Evolutionary conservation across 1,284 basidiomycete genomes (phyloP).

Genomic region (Phaffia rhodozyma): DNA sequence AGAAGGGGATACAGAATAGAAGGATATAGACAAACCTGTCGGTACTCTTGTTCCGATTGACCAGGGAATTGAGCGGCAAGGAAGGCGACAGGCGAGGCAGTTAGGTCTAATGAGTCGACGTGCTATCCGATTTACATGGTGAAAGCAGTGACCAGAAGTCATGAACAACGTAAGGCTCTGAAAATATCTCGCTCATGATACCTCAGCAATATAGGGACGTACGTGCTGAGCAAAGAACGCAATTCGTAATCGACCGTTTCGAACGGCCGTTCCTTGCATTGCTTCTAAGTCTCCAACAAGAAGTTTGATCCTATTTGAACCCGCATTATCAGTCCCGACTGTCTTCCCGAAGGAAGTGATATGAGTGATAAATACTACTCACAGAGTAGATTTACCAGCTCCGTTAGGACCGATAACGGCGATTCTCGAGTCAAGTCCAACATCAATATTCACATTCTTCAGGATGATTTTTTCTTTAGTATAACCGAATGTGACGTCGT

Average conservation of each 20-base stretch:
- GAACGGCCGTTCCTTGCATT: slow-evolving; percentile 64
- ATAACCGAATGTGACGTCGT: slow-evolving; percentile 87
- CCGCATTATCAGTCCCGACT: slow-evolving; percentile 54
- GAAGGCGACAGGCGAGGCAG: slow-evolving; percentile 82
- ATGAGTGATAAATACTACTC: slow-evolving; percentile 1
- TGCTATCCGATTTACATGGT: slow-evolving; percentile 39
- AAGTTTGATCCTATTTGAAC: slow-evolving; percentile 63
- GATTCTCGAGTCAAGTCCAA: slow-evolving; percentile 76
- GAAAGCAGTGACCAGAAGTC: not conserved
- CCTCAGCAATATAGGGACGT: not conserved
- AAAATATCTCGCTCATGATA: not conserved
- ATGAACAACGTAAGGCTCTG: not conserved
- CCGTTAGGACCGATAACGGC: slow-evolving; percentile 70
- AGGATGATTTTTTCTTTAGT: slow-evolving; percentile 66
- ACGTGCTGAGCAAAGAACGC: slow-evolving; percentile 90
- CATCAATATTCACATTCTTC: slow-evolving; percentile 74
- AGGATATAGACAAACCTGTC: slow-evolving; percentile 29
- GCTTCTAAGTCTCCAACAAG: slow-evolving; percentile 83
- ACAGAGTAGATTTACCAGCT: slow-evolving; percentile 40
- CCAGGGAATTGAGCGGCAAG: slow-evolving; percentile 85
- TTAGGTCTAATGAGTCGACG: slow-evolving; percentile 78
- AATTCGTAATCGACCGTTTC: slow-evolving; percentile 80
- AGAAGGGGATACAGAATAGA: no score
- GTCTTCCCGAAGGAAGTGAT: slow-evolving; percentile 42
- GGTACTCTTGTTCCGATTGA: slow-evolving; percentile 91